Evolutionary conservation across 352 stramenopile genomes (phyloP), one percentile per base, ranked within the genome.

Genomic region (Globisporangium viniferum): DNA sequence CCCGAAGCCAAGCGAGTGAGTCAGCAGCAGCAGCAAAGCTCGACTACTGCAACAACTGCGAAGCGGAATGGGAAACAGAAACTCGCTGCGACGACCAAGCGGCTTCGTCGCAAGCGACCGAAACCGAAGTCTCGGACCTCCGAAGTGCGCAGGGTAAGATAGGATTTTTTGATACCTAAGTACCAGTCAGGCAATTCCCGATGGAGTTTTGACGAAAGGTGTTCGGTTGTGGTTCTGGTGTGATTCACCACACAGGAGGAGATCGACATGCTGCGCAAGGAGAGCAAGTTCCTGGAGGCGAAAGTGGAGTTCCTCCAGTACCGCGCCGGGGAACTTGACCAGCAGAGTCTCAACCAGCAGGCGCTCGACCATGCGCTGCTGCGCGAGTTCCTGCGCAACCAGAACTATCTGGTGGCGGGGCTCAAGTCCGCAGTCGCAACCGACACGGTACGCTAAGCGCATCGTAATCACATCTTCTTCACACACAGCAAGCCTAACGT

Each of bases 261-360:
- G 41, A 36, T 41, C 5, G 39, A 56, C 6, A 6, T 39, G 22
- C 41, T 64, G 12, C 29, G 15, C 39, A 35, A 64, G 44, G 36
- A 64, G 36, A 5, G 24, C 41, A 33, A 20, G 39, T 36, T 39
- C 24, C 59, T 64, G 22, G 44, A 55, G 31, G 12, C 24, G 22
- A 56, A 51, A 18, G 10, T 64, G 22, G 41, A 55, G 22, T 27
- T 51, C 22, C 59, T 64, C 39, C 54, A 64, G 36, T 14, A 53
- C 24, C 27, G 36, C n/a, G 59, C 59, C 6, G 59, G 59, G 12
- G 35, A 56, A 3, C 59, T 20, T 12, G 39, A 18, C 39, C 39
- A 46, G 12, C 39, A 46, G 9, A 20, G 2, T 4, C 39, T 46
- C 39, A 20, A 46, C 39, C 39, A 46, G 39, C 39, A 46, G 4